phyloP scores from a whole-genome alignment of 345 rosid species.

The Erodium maritimum region DNA sequence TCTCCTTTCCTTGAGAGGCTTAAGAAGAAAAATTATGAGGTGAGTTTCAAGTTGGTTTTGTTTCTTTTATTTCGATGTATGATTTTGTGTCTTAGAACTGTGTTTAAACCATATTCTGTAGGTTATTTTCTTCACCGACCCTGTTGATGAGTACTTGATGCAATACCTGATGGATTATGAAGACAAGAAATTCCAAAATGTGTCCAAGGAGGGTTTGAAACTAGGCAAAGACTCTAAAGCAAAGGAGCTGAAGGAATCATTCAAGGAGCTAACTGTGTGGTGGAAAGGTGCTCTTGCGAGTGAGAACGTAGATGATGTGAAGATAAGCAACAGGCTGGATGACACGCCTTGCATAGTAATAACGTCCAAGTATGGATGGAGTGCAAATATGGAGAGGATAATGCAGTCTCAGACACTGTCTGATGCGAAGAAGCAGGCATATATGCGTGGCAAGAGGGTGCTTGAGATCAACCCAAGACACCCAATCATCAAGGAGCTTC shows the following conservation, averaged over 20 bases:
- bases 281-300: constrained; percentile 69
- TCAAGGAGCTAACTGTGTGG: constrained; percentile 92
- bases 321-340: constrained; percentile 79
- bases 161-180: constrained; percentile 97
- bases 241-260: constrained; percentile 85
- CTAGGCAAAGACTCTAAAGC: constrained; percentile 65
- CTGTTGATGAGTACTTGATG: constrained; percentile 96
- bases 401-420: constrained; percentile 96
- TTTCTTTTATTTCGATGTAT: too few relatives aligned
- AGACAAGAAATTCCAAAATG: constrained; percentile 88
- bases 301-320: constrained; percentile 88
- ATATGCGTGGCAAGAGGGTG: constrained; percentile 90
- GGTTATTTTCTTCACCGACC: constrained; percentile 97
- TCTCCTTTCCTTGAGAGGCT: constrained; percentile 97
- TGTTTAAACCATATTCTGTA: constrained; percentile 13
- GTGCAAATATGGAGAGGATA: constrained; percentile 96
- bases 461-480: constrained; percentile 94
- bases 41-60: constrained; percentile 1
- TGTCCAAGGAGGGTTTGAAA: constrained; percentile 84
- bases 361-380: constrained; percentile 94
- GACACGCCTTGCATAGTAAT: constrained; percentile 92
- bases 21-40: constrained; percentile 90
- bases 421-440: constrained; percentile 81
- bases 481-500: constrained; percentile 90
- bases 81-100: too few relatives aligned